A percentile compares a stretch with the other conserved stretches of the same genome.
These are phyloP conservation scores for Eustoma russellianum DNA, from an alignment of 257 asterid species.

Conservation along the genomic window DNA sequence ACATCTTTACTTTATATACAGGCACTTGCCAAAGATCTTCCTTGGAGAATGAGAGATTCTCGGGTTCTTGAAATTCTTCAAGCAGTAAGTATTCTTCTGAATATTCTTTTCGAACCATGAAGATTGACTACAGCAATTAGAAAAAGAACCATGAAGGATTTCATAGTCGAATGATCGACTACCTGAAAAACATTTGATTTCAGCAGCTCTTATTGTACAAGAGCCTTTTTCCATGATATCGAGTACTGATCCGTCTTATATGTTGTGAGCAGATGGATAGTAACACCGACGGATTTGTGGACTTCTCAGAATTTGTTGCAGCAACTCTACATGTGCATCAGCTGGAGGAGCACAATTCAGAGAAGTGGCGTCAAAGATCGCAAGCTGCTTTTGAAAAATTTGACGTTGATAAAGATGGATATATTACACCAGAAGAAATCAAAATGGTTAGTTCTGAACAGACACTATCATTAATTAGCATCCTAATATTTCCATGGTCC, in stretches of 20 bases:
- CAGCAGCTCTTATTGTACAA: neutral
- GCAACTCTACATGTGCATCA: conserved; percentile 95
- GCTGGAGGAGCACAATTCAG: conserved; percentile 78
- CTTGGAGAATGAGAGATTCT: conserved; percentile 97
- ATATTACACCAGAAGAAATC: conserved; percentile 83
- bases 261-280: conserved; percentile 69
- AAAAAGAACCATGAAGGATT: no score
- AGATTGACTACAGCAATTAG: neutral
- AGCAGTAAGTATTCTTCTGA: conserved; percentile 48
- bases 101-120: neutral
- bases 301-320: conserved; percentile 92
- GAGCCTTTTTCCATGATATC: neutral
- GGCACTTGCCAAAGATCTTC: conserved; percentile 98
- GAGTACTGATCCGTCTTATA: conserved; percentile 5
- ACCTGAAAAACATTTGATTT: neutral
- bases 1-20: conserved; percentile 15
- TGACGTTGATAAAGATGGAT: conserved; percentile 89
- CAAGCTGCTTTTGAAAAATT: conserved; percentile 87
- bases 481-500: neutral
- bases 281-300: conserved; percentile 93
- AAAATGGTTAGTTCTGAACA: conserved; percentile 52
- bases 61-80: conserved; percentile 91
- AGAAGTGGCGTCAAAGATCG: conserved; percentile 75
- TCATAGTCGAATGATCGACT: no score
- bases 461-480: neutral